Percentiles rank a stretch among this genome's conserved stretches.
phyloP scores from a whole-genome alignment of 345 rosid genomes.

The Populus ilicifolia region DNA sequence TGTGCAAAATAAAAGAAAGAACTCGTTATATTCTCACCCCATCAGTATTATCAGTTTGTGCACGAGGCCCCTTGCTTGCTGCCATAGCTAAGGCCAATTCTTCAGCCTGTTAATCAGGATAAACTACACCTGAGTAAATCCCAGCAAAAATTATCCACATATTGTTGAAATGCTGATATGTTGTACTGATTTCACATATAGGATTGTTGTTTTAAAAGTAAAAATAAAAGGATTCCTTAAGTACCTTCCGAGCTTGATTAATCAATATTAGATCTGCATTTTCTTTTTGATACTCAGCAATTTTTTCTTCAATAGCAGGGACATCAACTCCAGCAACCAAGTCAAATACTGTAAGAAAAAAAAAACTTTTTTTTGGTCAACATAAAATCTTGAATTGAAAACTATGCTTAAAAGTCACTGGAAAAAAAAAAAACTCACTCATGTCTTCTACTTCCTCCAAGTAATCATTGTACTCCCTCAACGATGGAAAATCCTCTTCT shows the following conservation, averaged over 20 bases:
- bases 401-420: neutral
- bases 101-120: slow-evolving; percentile 67
- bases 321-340: slow-evolving; percentile 73
- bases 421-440: slow-evolving; percentile 43
- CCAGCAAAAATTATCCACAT: neutral
- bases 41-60: slow-evolving; percentile 47
- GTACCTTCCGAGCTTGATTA: slow-evolving; percentile 82
- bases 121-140: neutral
- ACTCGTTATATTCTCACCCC: slow-evolving; percentile 43
- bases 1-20: neutral
- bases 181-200: neutral
- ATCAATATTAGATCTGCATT: slow-evolving; percentile 87
- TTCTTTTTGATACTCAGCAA: slow-evolving; percentile 64
- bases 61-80: slow-evolving; percentile 64
- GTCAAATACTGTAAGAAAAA: slow-evolving; percentile 48
- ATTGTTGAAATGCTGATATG: neutral
- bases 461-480: slow-evolving; percentile 85
- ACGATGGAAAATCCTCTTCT: slow-evolving; percentile 76
- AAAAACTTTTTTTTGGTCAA: neutral
- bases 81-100: slow-evolving; percentile 76
- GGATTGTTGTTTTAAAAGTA: neutral
- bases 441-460: slow-evolving; percentile 95
- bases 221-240: neutral
- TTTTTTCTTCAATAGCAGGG: slow-evolving; percentile 67
- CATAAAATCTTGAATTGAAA: neutral